These are phyloP conservation scores for Saccharomycopsis malanga DNA, from an alignment of 805 yeast species.

Conservation along the genomic window DNA sequence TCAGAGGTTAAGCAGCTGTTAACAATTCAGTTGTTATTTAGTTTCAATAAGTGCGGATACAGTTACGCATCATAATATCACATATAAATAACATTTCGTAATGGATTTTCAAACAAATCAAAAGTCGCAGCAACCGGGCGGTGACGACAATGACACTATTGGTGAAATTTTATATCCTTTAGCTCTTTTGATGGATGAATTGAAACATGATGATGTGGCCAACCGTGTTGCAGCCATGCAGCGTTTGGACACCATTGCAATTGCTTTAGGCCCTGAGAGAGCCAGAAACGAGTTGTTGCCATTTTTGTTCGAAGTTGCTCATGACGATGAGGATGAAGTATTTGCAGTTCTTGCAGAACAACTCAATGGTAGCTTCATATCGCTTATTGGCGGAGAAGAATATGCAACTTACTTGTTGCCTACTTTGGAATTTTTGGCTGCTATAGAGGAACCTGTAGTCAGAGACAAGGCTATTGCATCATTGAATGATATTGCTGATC, in stretches of 20 bases:
- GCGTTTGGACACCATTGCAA: slow-evolving; percentile 85
- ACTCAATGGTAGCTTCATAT: slow-evolving; percentile 71
- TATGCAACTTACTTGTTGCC: slow-evolving; percentile 51
- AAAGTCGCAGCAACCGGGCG: background rate
- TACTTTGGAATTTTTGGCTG: slow-evolving; percentile 75
- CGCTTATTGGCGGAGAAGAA: slow-evolving; percentile 78
- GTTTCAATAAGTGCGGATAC: too few species aligned
- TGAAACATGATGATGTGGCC: slow-evolving; percentile 92
- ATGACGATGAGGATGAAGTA: slow-evolving; percentile 98
- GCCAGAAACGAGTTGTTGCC: slow-evolving; percentile 86
- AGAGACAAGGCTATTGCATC: slow-evolving; percentile 92
- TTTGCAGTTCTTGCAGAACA: slow-evolving; percentile 89
- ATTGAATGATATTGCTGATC: slow-evolving; percentile 60
- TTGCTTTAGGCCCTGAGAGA: slow-evolving; percentile 91
- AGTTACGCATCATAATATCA: too few species aligned
- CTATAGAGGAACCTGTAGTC: slow-evolving; percentile 93
- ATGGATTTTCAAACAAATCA: background rate
- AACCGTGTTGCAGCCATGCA: slow-evolving; percentile 93
- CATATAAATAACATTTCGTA: too few species aligned
- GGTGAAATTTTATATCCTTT: slow-evolving; percentile 62
- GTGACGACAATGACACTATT: slow-evolving; percentile 10
- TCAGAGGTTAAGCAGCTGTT: too few species aligned
- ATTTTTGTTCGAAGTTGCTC: slow-evolving; percentile 75
- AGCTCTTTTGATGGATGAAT: slow-evolving; percentile 93
- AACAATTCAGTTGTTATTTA: too few species aligned